These are phyloP conservation scores for Penstemon davidsonii DNA, from an alignment of 257 asterid genomes.

Conservation along the genomic window DNA sequence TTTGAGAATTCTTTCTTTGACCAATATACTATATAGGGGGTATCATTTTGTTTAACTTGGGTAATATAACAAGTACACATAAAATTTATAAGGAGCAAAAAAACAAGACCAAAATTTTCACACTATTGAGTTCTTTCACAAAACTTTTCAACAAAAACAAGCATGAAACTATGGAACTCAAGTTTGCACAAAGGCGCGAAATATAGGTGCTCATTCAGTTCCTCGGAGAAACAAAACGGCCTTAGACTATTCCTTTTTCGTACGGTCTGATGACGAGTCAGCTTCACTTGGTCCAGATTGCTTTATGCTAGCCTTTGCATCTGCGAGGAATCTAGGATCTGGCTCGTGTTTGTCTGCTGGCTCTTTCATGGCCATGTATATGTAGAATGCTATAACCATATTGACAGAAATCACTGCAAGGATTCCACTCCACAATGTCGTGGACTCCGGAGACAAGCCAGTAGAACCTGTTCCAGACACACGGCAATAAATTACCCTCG, in stretches of 20 bases:
- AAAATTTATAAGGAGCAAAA: no score
- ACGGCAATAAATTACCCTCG: neutral
- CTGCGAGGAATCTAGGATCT: constrained; percentile 65
- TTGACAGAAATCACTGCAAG: no score
- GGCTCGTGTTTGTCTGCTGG: constrained; percentile 83
- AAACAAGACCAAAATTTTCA: neutral
- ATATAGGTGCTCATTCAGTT: no score
- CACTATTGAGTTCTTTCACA: neutral
- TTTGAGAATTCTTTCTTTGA: no score
- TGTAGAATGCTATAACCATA: constrained; percentile 41
- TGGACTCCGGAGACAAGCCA: constrained; percentile 38
- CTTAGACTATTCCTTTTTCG: constrained; percentile 40
- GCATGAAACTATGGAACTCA: no score
- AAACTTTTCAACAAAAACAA: no score
- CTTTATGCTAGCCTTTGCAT: constrained; percentile 67
- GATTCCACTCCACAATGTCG: no score
- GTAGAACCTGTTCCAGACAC: constrained; percentile 50
- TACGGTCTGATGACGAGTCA: constrained; percentile 34
- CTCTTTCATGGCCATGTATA: constrained; percentile 80
- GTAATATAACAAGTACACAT: no score
- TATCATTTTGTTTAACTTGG: no score
- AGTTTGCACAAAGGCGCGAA: no score
- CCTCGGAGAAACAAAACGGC: neutral
- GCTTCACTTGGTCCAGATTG: constrained; percentile 37
- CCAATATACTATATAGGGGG: neutral